These are phyloP conservation scores for Pleurotus sapidus DNA, from an alignment of 768 basidiomycete genomes.

Conservation along the genomic window DNA sequence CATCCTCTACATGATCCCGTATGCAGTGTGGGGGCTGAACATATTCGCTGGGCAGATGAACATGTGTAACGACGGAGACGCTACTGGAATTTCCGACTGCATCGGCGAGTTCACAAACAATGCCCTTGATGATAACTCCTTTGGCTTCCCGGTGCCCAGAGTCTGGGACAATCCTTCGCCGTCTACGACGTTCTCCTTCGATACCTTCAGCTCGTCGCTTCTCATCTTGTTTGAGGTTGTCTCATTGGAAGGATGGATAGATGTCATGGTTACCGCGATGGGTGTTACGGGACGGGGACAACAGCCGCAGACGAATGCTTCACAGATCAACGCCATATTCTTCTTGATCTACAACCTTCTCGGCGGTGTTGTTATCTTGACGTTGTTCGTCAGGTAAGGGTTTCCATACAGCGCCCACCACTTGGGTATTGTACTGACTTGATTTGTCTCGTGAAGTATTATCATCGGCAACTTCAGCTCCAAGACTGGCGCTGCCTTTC, in stretches of 20 bases:
- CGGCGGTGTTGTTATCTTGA: slow-evolving; percentile 86
- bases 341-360: slow-evolving; percentile 90
- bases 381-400: slow-evolving; percentile 83
- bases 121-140: slow-evolving; percentile 50
- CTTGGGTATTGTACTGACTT: slow-evolving; percentile 9
- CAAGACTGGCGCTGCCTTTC: slow-evolving; percentile 80
- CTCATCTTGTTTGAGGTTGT: slow-evolving; percentile 96
- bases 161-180: slow-evolving; percentile 88
- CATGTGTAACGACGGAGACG: slow-evolving; percentile 71
- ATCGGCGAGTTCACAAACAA: slow-evolving; percentile 70
- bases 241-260: slow-evolving; percentile 95
- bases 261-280: slow-evolving; percentile 82
- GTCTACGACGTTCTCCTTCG: slow-evolving; percentile 85
- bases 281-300: slow-evolving; percentile 65
- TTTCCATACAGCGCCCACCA: not conserved
- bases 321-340: slow-evolving; percentile 85
- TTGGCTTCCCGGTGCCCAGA: slow-evolving; percentile 74
- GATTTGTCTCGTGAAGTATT: slow-evolving; percentile 53
- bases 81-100: slow-evolving; percentile 60
- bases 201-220: slow-evolving; percentile 77
- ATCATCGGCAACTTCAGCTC: slow-evolving; percentile 93
- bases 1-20: slow-evolving; percentile 88
- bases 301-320: slow-evolving; percentile 71
- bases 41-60: slow-evolving; percentile 88
- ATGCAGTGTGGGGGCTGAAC: slow-evolving; percentile 91